Evolutionary conservation across 2,329 filamentous ascomycete species (phyloP), one percentile per base, ranked within the genome.

Genomic region (Exutisphaerella laricina): DNA sequence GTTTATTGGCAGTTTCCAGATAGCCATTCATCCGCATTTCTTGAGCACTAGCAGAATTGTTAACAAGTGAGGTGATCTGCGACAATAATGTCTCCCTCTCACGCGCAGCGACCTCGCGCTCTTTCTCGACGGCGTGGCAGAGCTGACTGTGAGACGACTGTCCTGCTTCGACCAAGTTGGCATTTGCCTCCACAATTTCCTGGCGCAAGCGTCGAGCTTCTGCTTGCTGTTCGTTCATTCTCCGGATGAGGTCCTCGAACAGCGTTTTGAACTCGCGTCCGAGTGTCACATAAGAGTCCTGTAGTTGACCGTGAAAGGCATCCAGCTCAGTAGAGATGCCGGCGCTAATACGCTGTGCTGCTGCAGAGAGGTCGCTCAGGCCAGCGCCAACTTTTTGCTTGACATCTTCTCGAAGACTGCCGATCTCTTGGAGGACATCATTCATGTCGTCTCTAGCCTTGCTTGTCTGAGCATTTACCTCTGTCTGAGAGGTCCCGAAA

Each of bases 391-490:
- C 86, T 49, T 84, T 84, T 36, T 78, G 73, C 70, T 96, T 96
- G 39, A 97, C 87, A 40, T 86, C 82, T 62, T 95, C 85, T 16
- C 90, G 80, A 17, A 97, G 74, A n/a, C 78, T 80, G 61, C 89
- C 89, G 62, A 97, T 95, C 61, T 94, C 90, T 57, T 92, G 86
- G 7, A 98, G 73, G 1, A 95, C 83, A n/a, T 78, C 72, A 56
- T 96, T 89, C 85, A 96, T 88, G 43, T 89, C 84, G 35, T 89
- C 80, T 57, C 84, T 86, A 2, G 88, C 84, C 49, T 75, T 72
- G 17, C 75, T 71, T 43, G 81, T 84, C 57, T 85, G 81, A 30
- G 77, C 71, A 41, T 84, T 74, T 12, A 94, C 75, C 53, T 84
- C 78, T 38, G 73, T 70, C 62, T 83, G 81, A 0, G 84, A 85